These are phyloP conservation scores for Capsicum pubescens DNA, from an alignment of 257 asterid genomes.

Conservation along the genomic window DNA sequence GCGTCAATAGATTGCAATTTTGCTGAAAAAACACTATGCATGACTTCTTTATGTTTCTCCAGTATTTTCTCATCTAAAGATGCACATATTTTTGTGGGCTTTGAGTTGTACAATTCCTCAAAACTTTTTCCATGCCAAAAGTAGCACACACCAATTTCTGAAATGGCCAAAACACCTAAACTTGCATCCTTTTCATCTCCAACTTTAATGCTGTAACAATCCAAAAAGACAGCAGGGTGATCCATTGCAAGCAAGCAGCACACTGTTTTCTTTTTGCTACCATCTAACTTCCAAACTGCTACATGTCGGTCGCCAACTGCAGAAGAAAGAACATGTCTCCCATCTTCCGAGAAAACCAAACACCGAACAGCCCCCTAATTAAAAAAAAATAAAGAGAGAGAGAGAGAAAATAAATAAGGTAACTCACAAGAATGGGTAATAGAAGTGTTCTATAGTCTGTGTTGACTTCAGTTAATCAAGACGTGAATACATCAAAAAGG, in stretches of 20 bases:
- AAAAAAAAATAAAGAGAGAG: not conserved
- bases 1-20: constrained; percentile 59
- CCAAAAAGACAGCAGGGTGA: constrained; percentile 85
- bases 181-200: constrained; percentile 54
- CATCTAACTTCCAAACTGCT: constrained; percentile 79
- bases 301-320: constrained; percentile 74
- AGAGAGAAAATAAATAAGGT: constrained; percentile 18
- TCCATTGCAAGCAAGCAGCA: constrained; percentile 74
- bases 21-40: constrained; percentile 72
- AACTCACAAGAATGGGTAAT: constrained; percentile 20
- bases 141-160: constrained; percentile 81
- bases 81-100: constrained; percentile 66
- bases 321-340: constrained; percentile 73
- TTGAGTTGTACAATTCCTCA: constrained; percentile 62
- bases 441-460: not conserved
- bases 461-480: not conserved
- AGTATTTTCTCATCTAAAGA: constrained; percentile 51
- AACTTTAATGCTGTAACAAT: constrained; percentile 46
- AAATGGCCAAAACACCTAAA: constrained; percentile 73
- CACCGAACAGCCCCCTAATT: constrained; percentile 76
- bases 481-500: not conserved
- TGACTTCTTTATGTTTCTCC: constrained; percentile 58
- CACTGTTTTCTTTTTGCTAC: constrained; percentile 67
- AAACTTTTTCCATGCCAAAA: constrained; percentile 76
- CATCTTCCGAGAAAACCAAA: constrained; percentile 79